Evolutionary conservation across 1,284 basidiomycete genomes (phyloP), one percentile per base, ranked within the genome.

Genomic region (Inonotus hispidus): DNA sequence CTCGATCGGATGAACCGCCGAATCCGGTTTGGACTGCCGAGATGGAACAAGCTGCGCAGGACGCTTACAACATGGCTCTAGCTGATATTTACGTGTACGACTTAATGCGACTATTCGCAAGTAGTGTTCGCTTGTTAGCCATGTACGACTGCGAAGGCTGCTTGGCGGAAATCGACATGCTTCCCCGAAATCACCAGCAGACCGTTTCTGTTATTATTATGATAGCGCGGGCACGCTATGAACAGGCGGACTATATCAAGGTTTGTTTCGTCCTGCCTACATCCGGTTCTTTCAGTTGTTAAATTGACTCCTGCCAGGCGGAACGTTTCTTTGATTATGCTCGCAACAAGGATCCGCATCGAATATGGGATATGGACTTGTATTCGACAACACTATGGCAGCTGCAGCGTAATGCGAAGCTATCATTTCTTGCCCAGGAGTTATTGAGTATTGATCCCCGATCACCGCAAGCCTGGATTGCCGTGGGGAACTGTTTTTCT

Each of bases 311-410:
- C 35, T 38, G 58, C 37, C 66, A 89, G 93, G 91, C 94, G 46
- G 89, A 93, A 69, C 84, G 92, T 65, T 91, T 91, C 37, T 98
- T 96, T 77, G 82, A 83, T 67, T 83, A 84, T 23, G 84, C 93
- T 50, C 81, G 93, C 47, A 78, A 78, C n/a, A 75, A 89, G 58
- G 89, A 96, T 65, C 94, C 93, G 7, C 90, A 93, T 77, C 84
- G 92, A 27, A 72, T 95, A 59, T 84, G 83, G 76, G 90, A 93
- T 71, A 95, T 95, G 91, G 95, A 97, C 72, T 83, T 92, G 45
- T 96, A 93, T 75, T 96, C 94, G 43, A 96, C 95, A 11, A 80
- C 95, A 38, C 78, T 98, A 53, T 98, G 95, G 95, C 94, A 98
- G 74, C 77, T 95, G 52, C 87, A 90, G 69, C 82, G 85, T 65